Percentiles rank a stretch among this genome's conserved stretches.
phyloP scores from a whole-genome alignment of 805 yeast genomes.

The Cyberlindnera xishuangbannaensis region DNA sequence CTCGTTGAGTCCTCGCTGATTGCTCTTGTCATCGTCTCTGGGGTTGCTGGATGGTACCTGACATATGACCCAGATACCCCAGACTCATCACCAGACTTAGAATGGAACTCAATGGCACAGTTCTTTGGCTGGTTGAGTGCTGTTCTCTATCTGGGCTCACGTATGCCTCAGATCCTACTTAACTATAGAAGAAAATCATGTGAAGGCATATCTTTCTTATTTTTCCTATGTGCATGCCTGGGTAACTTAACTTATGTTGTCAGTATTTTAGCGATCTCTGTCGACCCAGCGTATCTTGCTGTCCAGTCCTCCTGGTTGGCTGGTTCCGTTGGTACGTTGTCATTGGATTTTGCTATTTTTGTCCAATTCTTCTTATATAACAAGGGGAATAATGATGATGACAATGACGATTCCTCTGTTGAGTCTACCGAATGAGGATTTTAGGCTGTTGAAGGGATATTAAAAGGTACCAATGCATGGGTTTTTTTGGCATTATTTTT shows the following conservation, averaged over 20 bases:
- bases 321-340: constrained; percentile 84
- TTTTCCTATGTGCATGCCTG: constrained; percentile 89
- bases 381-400: constrained; percentile 13
- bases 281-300: constrained; percentile 60
- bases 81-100: constrained; percentile 38
- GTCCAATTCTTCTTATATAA: constrained; percentile 78
- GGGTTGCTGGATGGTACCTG: constrained; percentile 83
- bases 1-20: constrained; percentile 40
- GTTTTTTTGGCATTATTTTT: no score
- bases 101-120: constrained; percentile 77
- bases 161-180: constrained; percentile 86
- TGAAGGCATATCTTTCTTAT: constrained; percentile 91
- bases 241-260: constrained; percentile 91
- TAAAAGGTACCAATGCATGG: no score
- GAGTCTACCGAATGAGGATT: constrained; percentile 5
- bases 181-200: constrained; percentile 86
- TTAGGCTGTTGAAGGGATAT: not conserved
- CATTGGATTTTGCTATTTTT: constrained; percentile 78
- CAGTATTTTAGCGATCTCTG: constrained; percentile 72
- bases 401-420: constrained; percentile 9
- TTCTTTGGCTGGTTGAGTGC: constrained; percentile 81
- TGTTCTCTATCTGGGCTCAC: constrained; percentile 70
- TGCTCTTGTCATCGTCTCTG: constrained; percentile 68
- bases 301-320: constrained; percentile 91
- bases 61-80: constrained; percentile 42